A percentile compares a stretch with the other conserved stretches of the same genome.
phyloP scores from a whole-genome alignment of 1,284 basidiomycete genomes.

The Wolfiporia cocos region DNA sequence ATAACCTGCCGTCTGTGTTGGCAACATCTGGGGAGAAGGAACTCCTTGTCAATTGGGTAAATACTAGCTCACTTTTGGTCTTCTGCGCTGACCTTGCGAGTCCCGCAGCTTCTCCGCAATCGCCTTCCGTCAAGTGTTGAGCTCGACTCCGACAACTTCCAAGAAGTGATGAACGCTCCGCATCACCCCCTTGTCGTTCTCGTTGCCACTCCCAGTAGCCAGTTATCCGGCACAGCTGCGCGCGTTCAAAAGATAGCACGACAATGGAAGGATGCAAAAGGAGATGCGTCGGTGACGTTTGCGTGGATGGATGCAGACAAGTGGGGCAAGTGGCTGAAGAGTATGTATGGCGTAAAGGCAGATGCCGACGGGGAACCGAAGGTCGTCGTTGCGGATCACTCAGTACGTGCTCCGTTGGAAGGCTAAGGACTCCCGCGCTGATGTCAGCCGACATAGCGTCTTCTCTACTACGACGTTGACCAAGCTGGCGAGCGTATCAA shows the following conservation, averaged over 20 bases:
- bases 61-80: conserved; percentile 1
- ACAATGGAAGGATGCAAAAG: conserved; percentile 55
- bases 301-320: conserved; percentile 78
- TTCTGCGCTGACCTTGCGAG: background rate
- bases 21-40: conserved; percentile 7
- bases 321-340: conserved; percentile 85
- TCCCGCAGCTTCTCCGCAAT: conserved; percentile 34
- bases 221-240: conserved; percentile 37
- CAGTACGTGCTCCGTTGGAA: conserved; percentile 39
- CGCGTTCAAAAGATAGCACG: conserved; percentile 49
- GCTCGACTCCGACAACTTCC: conserved; percentile 71
- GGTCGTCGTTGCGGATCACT: conserved; percentile 76
- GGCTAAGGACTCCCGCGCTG: background rate
- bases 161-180: conserved; percentile 75
- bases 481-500: conserved; percentile 43
- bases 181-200: conserved; percentile 74
- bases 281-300: conserved; percentile 65
- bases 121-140: conserved; percentile 68
- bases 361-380: conserved; percentile 36
- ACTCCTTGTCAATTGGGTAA: conserved; percentile 20
- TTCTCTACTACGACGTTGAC: conserved; percentile 66
- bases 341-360: conserved; percentile 67
- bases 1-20: conserved; percentile 14
- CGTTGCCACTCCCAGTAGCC: conserved; percentile 37
- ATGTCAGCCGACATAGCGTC: conserved; percentile 34